These are phyloP conservation scores for Hericium rajendrae DNA, from an alignment of 768 basidiomycete species.

Conservation along the genomic window DNA sequence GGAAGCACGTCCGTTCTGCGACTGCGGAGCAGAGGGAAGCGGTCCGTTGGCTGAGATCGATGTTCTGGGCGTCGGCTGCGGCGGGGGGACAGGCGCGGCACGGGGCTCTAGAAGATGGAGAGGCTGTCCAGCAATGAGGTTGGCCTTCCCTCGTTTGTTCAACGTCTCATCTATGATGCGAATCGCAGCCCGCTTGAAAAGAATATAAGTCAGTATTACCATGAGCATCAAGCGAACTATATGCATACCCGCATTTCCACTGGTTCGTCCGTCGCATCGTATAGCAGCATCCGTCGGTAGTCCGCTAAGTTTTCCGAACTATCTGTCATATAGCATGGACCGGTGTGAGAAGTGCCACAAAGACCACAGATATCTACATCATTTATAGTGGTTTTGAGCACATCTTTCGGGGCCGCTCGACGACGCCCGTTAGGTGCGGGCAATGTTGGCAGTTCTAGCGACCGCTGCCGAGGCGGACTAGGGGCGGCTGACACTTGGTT, in stretches of 20 bases:
- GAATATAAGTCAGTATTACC: background rate
- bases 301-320: conserved; percentile 57
- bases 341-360: conserved; percentile 36
- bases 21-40: background rate
- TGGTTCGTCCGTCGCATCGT: conserved; percentile 56
- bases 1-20: background rate
- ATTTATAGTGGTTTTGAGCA: conserved; percentile 1
- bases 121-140: conserved; percentile 56
- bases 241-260: conserved; percentile 48
- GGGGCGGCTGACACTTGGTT: no score
- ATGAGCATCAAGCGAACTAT: background rate
- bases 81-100: conserved; percentile 7
- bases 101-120: conserved; percentile 38
- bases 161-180: conserved; percentile 61
- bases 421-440: background rate
- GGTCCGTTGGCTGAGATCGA: background rate
- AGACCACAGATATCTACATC: conserved; percentile 40
- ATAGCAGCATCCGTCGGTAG: conserved; percentile 57
- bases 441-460: background rate
- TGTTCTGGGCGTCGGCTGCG: background rate
- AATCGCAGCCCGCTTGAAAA: conserved; percentile 50
- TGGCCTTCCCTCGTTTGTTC: conserved; percentile 40
- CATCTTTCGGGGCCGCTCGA: no score
- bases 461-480: background rate
- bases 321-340: conserved; percentile 54